Evolutionary conservation across 345 rosid species (phyloP).

Genomic region (Triadica sebifera): DNA sequence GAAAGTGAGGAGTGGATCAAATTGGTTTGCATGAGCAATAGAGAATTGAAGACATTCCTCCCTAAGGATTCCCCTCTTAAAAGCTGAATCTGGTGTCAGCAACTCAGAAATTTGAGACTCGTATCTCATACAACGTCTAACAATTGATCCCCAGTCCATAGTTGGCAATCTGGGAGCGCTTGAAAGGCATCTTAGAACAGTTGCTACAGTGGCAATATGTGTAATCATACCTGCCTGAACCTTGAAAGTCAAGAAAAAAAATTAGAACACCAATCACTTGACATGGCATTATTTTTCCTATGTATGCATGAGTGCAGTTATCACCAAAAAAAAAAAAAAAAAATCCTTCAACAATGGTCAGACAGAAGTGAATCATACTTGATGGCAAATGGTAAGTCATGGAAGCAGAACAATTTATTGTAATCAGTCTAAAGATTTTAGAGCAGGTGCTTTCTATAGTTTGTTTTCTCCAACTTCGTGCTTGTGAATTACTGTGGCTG

Average conservation of each 20-base stretch:
- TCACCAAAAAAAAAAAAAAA: background rate
- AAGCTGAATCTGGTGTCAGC: slow-evolving; percentile 36
- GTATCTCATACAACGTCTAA: slow-evolving; percentile 82
- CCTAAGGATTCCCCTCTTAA: slow-evolving; percentile 46
- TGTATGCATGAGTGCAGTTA: background rate
- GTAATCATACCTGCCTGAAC: slow-evolving; percentile 43
- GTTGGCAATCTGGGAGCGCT: slow-evolving; percentile 77
- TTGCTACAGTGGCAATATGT: slow-evolving; percentile 36
- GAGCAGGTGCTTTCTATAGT: background rate
- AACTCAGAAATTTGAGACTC: slow-evolving; percentile 44
- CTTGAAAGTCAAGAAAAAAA: slow-evolving; percentile 17
- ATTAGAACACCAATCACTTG: background rate
- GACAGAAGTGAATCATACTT: too few relatives aligned
- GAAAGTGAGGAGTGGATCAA: slow-evolving; percentile 57
- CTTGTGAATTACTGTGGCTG: too few relatives aligned
- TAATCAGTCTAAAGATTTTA: background rate
- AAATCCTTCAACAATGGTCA: background rate
- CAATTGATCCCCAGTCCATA: slow-evolving; percentile 76
- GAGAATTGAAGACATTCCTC: slow-evolving; percentile 68
- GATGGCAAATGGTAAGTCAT: background rate
- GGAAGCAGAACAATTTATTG: background rate
- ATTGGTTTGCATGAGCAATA: slow-evolving; percentile 65
- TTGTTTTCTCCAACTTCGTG: background rate
- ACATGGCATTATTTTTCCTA: background rate
- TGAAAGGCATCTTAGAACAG: slow-evolving; percentile 73